Evolutionary conservation across 805 yeast species (phyloP), one percentile per base, ranked within the genome.

Genomic region (Pachysolen tannophilus): DNA sequence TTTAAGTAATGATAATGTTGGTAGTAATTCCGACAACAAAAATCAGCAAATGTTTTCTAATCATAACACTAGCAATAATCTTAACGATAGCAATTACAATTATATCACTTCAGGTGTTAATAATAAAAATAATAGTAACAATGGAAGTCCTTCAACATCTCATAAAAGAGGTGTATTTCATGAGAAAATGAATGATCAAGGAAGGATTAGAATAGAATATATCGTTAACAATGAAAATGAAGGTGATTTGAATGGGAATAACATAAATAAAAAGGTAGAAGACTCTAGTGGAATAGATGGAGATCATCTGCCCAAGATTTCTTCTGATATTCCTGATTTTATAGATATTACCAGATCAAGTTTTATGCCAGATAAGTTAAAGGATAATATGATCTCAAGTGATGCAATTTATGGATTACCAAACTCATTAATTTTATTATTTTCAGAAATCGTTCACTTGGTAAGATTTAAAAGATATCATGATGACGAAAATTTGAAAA

Each of bases 361-460:
- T 52, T 52, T 67, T 51, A 61, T 54, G 35, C 57, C 53, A 24
- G 53, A 56, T 40, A 73, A 69, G 45, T 58, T 67, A 25, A 72
- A 71, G 38, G 75, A 72, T 47, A 73, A 74, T 42, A 65, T 72
- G 35, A 65, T 80, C 42, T 78, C 87, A 7, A 78, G 88, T 1
- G 94, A 82, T 53, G 83, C 88, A 0, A 61, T 85, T 33, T 85
- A 83, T 52, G 95, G 95, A 1, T 60, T 86, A 37, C 95, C 95
- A 6, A 84, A 82, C 48, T 81, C 94, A 3, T 60, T 86, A 28
- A 78, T 84, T 37, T 47, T 78, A 16, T 58, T 85, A 35, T 83
- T 86, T 56, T 72, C 82, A 39, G 84, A 81, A 42, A 78, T 82
- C 11, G 85, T 82, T 2, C 74, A 74, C 39, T 52, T 83, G 24